A percentile compares a stretch with the other conserved stretches of the same genome.
Conservation (phyloP, 768 basidiomycete species). For the Tulasnella sp. region DNA sequence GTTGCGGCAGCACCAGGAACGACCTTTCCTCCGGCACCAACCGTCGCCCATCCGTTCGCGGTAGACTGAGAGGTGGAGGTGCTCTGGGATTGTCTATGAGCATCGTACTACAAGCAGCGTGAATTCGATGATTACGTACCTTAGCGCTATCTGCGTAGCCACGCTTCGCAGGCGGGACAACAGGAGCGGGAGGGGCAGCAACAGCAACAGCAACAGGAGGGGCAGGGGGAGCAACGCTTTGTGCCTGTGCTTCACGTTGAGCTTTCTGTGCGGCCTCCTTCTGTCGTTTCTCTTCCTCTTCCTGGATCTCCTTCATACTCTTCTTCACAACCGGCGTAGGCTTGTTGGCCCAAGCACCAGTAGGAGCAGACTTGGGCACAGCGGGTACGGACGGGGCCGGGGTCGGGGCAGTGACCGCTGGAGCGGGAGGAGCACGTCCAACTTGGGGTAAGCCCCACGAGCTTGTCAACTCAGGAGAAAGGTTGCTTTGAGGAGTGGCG, state of each 20-base stretch:
- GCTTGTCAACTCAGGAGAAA: slow-evolving; percentile 26
- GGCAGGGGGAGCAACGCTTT: not conserved
- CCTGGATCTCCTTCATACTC: slow-evolving; percentile 97
- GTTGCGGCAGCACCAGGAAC: slow-evolving; percentile 23
- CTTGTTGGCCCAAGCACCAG: slow-evolving; percentile 64
- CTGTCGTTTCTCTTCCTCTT: slow-evolving; percentile 87
- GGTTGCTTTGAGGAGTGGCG: slow-evolving; percentile 20
- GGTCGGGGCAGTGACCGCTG: slow-evolving; percentile 25
- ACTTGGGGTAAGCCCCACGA: slow-evolving; percentile 83
- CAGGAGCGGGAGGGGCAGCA: not conserved
- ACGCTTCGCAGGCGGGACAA: slow-evolving; percentile 34
- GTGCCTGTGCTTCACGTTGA: slow-evolving; percentile 26
- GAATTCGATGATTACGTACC: slow-evolving; percentile 17
- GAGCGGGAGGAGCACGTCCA: slow-evolving; percentile 34
- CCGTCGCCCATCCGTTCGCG: slow-evolving; percentile 62
- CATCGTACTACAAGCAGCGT: slow-evolving; percentile 8
- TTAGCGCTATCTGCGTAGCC: slow-evolving; percentile 67
- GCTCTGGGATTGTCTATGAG: not conserved
- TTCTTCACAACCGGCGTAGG: slow-evolving; percentile 49
- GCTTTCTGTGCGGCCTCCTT: slow-evolving; percentile 46
- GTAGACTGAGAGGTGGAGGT: slow-evolving; percentile 21
- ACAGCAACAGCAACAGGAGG: not conserved
- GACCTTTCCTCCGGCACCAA: slow-evolving; percentile 64
- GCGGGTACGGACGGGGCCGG: slow-evolving; percentile 22
- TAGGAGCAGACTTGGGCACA: too few species aligned